Base-by-base conservation (phyloP, 257 asterid genomes). In the Solanum chilense region DNA sequence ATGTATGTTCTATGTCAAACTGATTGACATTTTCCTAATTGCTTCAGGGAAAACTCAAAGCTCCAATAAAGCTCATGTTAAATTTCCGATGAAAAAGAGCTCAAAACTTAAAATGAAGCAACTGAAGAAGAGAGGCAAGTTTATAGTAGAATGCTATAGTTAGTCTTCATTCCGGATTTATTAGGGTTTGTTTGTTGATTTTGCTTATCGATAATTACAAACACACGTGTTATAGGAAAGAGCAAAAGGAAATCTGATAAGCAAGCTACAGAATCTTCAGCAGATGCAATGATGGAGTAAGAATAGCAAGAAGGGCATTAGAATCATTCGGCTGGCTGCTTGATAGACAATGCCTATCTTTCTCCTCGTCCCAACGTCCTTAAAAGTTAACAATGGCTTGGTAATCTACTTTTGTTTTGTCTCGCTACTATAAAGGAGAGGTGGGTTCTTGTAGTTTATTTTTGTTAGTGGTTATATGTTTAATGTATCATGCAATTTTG, bases 71-170 rank as follows among this genome's bases (percentile, higher is more conserved):
- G 5, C 92, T 66, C 47, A 93, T 3, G 87, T 87, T 86, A 91
- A 88, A 83, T 95, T 95, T 85, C 91, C 92, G 10, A 90, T 95
- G 94, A 95, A 94, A 93, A 95, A 93, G 90, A 88, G 93, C 80
- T 82, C 96, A 75, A 93, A 89, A 84, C 84, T 93, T 76, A 91
- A 87, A 93, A 52, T 91, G 41, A 92, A 89, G 92, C 98, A 87
- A 45, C 80, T 91, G 89, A 92, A 93, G 92, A 91, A 90, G 92
- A 93, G 91, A 93, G 97, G 98, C 92, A 82, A 87, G 84, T 82
- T 69, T 58, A n/a, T 82, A 49, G 9, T 85, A 14, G 35, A 16
- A 42, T 80, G 68, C 76, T 71, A 44, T 37, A 5, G 21, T 56
- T 9, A 11, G 2, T 25, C 5, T 16, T 70, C 31, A 3, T 52